A percentile compares a stretch with the other conserved stretches of the same genome.
Conservation (phyloP, 306 rosid genomes). For the Casuarina cunninghamiana region DNA sequence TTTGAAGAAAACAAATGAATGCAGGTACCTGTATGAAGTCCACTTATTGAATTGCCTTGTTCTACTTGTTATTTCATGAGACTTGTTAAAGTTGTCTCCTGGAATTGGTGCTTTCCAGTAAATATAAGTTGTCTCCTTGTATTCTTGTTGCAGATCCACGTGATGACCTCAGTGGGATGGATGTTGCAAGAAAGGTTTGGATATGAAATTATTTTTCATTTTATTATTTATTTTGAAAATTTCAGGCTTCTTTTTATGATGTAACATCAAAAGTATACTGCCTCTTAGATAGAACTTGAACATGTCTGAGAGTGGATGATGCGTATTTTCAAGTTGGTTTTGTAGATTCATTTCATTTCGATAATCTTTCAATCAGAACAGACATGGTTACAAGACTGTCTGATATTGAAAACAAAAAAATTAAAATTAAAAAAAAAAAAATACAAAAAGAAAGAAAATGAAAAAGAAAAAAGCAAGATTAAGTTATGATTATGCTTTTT, state of each 20-base stretch:
- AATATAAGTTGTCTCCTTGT: slow-evolving; percentile 21
- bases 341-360: neutral
- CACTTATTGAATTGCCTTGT: slow-evolving; percentile 7
- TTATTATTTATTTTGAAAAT: slow-evolving; percentile 10
- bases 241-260: slow-evolving; percentile 14
- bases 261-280: neutral
- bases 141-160: slow-evolving; percentile 82
- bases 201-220: slow-evolving; percentile 14
- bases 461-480: neutral
- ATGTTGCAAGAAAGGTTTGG: slow-evolving; percentile 95
- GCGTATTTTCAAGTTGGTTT: neutral
- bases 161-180: slow-evolving; percentile 95
- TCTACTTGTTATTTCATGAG: slow-evolving; percentile 14
- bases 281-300: neutral
- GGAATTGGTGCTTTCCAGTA: slow-evolving; percentile 5
- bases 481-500: slow-evolving; percentile 4
- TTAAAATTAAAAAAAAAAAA: too few species aligned
- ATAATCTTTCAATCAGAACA: neutral
- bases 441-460: too few species aligned
- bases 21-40: slow-evolving; percentile 2
- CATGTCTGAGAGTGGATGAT: neutral
- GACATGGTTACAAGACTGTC: slow-evolving; percentile 3
- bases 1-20: neutral
- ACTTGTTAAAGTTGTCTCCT: slow-evolving; percentile 4
- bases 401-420: neutral